Evolutionary conservation across 176 grass and related monocot genomes (phyloP), one percentile per base, ranked within the genome.

Genomic region (Phyllostachys edulis): DNA sequence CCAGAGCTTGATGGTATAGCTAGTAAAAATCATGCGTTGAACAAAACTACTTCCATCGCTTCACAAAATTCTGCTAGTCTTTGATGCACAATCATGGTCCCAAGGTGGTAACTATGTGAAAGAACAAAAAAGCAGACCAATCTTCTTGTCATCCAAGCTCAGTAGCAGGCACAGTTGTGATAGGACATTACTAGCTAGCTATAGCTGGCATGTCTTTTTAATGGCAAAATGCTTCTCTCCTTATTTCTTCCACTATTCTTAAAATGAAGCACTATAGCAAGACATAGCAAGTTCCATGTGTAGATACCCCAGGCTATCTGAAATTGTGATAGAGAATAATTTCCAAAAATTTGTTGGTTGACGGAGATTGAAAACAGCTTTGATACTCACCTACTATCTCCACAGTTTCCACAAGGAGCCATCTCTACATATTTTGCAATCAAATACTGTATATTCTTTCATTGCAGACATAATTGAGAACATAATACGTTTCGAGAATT

Each of bases 331-430:
- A 16, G 69, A 49, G 10, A 72, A 15, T 37, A 69, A 5, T 45
- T 85, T 68, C 37, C 38, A 55, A 64, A 68, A 57, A 57, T 1
- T 17, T 85, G 15, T 45, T 77, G 16, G 47, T 84, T 55, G 61
- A 40, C 36, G n/a, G 71, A 77, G 5, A 68, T 85, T 8, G 23
- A 85, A 57, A 34, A 47, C 8, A 51, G 40, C 3, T 29, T 20
- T 40, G 11, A 45, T 32, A 29, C 72, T 75, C 21, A 51, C 13
- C 41, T 74, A 54, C 61, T 54, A 76, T 66, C 55, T 82, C 11
- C 57, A 44, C 15, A 0, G 60, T 79, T 79, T 49, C 77, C 60
- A 32, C 47, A 67, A 67, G 12, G 46, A 51, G 15, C n/a, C 9
- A 9, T 13, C 1, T 2, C 2, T 21, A 55, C 24, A 59, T 59